phyloP scores from a whole-genome alignment of 768 basidiomycete genomes.

The Boletellus emodensis region DNA sequence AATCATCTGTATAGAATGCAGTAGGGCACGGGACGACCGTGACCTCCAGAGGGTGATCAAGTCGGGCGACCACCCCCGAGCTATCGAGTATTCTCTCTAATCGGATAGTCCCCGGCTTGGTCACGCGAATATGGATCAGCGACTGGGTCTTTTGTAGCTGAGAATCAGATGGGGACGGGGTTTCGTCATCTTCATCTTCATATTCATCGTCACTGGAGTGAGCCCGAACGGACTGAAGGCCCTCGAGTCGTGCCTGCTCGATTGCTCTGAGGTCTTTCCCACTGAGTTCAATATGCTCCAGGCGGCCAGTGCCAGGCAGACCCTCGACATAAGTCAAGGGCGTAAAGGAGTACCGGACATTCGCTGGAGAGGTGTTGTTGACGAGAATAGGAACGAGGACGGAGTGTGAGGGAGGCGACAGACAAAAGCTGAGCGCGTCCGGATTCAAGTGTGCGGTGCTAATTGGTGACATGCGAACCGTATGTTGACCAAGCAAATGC shows the following conservation, averaged over 20 bases:
- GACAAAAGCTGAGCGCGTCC: constrained; percentile 66
- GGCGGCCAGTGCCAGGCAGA: constrained; percentile 38
- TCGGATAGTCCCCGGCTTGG: constrained; percentile 69
- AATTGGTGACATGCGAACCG: constrained; percentile 88
- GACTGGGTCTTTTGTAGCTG: constrained; percentile 71
- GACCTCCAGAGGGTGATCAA: constrained; percentile 60
- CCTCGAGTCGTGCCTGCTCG: constrained; percentile 54
- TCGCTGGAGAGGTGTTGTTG: constrained; percentile 81
- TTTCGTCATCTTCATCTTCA: constrained; percentile 50
- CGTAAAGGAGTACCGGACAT: constrained; percentile 68
- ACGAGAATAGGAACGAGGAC: constrained; percentile 80
- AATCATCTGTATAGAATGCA: constrained; percentile 54
- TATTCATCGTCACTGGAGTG: constrained; percentile 59
- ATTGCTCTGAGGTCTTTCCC: constrained; percentile 65
- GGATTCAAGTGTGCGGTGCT: constrained; percentile 91
- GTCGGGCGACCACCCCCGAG: constrained; percentile 66
- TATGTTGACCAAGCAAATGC: constrained; percentile 81
- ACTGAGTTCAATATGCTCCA: constrained; percentile 53
- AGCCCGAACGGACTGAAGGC: constrained; percentile 43
- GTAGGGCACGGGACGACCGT: constrained; percentile 79
- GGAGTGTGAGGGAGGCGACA: constrained; percentile 48
- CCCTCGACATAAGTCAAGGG: constrained; percentile 51
- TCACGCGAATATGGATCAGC: constrained; percentile 65
- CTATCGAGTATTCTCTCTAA: constrained; percentile 72
- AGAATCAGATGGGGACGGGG: constrained; percentile 31